Base-by-base conservation (phyloP, 352 stramenopile genomes). In the Phytophthora pistaciae region DNA sequence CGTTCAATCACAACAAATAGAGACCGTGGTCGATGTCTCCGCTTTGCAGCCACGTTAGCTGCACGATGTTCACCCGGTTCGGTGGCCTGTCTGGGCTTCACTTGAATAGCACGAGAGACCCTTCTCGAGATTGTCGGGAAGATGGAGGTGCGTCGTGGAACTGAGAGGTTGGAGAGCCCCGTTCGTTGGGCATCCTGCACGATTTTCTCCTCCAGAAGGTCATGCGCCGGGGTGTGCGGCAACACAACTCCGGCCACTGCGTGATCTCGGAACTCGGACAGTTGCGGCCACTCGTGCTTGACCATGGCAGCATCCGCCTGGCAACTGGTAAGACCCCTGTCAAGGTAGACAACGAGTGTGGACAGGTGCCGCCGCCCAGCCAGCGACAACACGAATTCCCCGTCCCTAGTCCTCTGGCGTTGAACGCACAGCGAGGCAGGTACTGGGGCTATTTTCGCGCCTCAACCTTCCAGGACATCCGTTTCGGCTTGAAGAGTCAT, bases 261-360 rank as follows among this genome's bases (percentile, higher is more conserved):
- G 54, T 70, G 70, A 31, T 70, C 53, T 16, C 64, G 70, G 44
- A 73, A 66, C 3, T 77, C 70, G 18, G 69, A 72, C 53, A 69
- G 29, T 14, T 55, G 31, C 25, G 70, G 64, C 70, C 65, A 77
- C 40, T 70, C 70, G 48, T 56, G 65, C 55, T 77, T 77, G 20
- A 70, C 60, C 70, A 77, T 77, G n/a, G 0, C 56, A 66, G 60
- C 58, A 63, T 70, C 55, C 58, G 65, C 33, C 31, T 60, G 10
- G 20, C 13, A 21, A 38, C 23, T 49, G 44, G 46, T 38, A 64
- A 48, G 25, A 46, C 29, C 18, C 46, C 13, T 64, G 20, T 14
- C 27, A 20, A 64, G 27, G 49, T 5, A 31, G 16, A 42, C 14
- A n/a, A 59, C n/a, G 25, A 58, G 3, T 48, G 54, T 46, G 18